Conservation (phyloP, 345 rosid species). For the Erucastrum elatum region DNA sequence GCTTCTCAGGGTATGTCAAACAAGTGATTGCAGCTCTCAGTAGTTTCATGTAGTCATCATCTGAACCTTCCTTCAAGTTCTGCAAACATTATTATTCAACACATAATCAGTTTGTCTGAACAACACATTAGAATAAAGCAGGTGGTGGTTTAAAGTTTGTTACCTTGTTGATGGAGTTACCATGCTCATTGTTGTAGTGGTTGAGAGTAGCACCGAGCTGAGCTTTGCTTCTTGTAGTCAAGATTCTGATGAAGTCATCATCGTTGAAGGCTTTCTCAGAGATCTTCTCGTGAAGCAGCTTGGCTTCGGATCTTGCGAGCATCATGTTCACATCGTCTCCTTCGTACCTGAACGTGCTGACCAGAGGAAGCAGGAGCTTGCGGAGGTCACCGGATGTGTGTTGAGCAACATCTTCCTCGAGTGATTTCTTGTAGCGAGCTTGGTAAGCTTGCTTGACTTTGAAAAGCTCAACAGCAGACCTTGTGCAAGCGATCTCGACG, state of each 20-base stretch:
- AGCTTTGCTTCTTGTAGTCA: slow-evolving; percentile 83
- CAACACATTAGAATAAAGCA: not conserved
- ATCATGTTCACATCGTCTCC: slow-evolving; percentile 80
- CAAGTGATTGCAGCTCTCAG: slow-evolving; percentile 64
- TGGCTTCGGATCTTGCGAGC: slow-evolving; percentile 83
- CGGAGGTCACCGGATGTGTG: slow-evolving; percentile 67
- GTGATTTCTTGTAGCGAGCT: slow-evolving; percentile 66
- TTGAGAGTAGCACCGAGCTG: slow-evolving; percentile 82
- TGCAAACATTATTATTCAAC: slow-evolving; percentile 5
- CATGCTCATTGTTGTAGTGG: slow-evolving; percentile 71
- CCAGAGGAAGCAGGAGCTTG: slow-evolving; percentile 90
- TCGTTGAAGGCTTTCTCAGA: slow-evolving; percentile 66
- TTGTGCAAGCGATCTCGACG: slow-evolving; percentile 79
- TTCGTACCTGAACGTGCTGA: slow-evolving; percentile 72
- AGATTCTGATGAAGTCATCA: slow-evolving; percentile 82
- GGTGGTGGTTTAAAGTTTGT: too few relatives aligned
- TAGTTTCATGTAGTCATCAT: slow-evolving; percentile 59
- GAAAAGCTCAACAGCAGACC: slow-evolving; percentile 56
- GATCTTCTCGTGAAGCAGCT: slow-evolving; percentile 80
- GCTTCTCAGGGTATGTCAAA: slow-evolving; percentile 57
- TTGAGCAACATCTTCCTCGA: slow-evolving; percentile 82
- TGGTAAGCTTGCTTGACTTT: slow-evolving; percentile 70
- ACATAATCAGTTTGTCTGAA: slow-evolving; percentile 2
- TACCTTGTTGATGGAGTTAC: slow-evolving; percentile 86
- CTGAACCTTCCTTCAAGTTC: slow-evolving; percentile 58